These are phyloP conservation scores for Kodamaea nitidulidarum DNA, from an alignment of 805 yeast genomes.

Conservation along the genomic window DNA sequence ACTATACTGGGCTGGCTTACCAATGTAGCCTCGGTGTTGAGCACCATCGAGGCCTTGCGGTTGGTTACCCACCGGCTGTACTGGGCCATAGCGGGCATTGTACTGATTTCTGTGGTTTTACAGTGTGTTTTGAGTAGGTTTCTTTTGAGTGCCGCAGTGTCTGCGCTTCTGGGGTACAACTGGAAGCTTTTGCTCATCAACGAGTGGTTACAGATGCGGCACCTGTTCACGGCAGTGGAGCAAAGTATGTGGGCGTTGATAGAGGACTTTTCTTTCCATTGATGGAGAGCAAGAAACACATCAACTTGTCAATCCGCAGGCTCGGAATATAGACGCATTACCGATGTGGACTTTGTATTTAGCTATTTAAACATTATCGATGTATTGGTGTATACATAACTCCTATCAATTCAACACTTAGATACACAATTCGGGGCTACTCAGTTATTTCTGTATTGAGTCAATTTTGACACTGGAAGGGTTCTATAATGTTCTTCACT, in stretches of 20 bases:
- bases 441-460: too few species aligned
- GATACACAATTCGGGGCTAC: too few species aligned
- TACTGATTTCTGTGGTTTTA: constrained; percentile 15
- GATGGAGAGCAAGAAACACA: too few species aligned
- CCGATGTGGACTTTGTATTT: too few species aligned
- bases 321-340: too few species aligned
- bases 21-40: constrained; percentile 55
- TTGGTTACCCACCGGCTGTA: constrained; percentile 19
- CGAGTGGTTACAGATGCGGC: constrained; percentile 3
- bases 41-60: constrained; percentile 56
- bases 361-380: too few species aligned
- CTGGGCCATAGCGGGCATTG: constrained; percentile 12
- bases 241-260: background rate
- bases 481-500: too few species aligned
- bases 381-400: too few species aligned
- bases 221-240: constrained; percentile 1
- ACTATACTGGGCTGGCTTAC: constrained; percentile 58
- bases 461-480: too few species aligned
- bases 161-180: constrained; percentile 12
- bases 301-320: too few species aligned
- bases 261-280: background rate
- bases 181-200: constrained; percentile 19
- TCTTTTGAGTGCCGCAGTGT: constrained; percentile 14
- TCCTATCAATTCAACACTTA: too few species aligned
- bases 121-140: constrained; percentile 15